phyloP scores from a whole-genome alignment of 768 basidiomycete species.

The Favolaschia claudopus region DNA sequence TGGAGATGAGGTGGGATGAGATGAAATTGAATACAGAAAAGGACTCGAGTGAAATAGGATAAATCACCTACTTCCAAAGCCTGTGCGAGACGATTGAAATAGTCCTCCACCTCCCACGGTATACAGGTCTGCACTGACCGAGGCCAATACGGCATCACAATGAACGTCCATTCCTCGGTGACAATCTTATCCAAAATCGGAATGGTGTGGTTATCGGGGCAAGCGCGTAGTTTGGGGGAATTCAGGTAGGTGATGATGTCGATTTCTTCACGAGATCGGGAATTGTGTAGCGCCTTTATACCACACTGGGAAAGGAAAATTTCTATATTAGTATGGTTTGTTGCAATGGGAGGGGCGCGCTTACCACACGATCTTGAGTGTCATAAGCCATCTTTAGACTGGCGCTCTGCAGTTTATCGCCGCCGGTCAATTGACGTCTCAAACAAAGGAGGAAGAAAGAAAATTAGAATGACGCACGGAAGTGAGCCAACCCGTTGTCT shows the following conservation, averaged over 20 bases:
- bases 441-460: neutral
- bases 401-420: conserved; percentile 2
- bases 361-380: conserved; percentile 22
- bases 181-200: conserved; percentile 23
- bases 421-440: neutral
- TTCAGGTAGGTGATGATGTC: conserved; percentile 26
- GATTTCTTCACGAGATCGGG: conserved; percentile 12
- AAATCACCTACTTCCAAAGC: conserved; percentile 17
- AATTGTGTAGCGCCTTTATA: conserved; percentile 22
- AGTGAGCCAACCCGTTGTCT: conserved; percentile 27
- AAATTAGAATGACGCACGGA: conserved; percentile 5
- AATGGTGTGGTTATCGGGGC: conserved; percentile 28
- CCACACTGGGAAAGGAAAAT: conserved; percentile 10
- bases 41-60: too few species aligned
- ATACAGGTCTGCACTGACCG: conserved; percentile 21
- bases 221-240: conserved; percentile 17
- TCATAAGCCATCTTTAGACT: conserved; percentile 30
- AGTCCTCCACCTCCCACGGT: conserved; percentile 28
- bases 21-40: too few species aligned
- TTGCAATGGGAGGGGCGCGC: neutral
- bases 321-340: neutral
- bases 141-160: conserved; percentile 29
- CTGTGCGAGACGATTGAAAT: conserved; percentile 21
- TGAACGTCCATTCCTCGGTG: conserved; percentile 24
- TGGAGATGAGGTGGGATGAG: too few species aligned